Percentiles rank a stretch among this genome's conserved stretches.
These are phyloP conservation scores for Apodospora peruviana DNA, from an alignment of 495 filamentous ascomycete genomes.

Conservation along the genomic window DNA sequence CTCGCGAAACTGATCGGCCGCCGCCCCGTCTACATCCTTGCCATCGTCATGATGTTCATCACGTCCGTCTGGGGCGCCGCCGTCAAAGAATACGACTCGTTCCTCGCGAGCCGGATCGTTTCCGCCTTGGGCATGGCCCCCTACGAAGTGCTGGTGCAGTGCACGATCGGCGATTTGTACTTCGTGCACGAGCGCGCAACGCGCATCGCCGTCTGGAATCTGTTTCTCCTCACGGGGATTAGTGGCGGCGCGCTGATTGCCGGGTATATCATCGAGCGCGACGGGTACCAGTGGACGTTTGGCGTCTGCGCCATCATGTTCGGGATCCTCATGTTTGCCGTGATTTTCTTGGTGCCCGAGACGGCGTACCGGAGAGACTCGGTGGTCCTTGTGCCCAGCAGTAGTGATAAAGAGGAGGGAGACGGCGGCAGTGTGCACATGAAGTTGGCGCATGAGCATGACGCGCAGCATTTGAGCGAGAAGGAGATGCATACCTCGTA, in stretches of 20 bases:
- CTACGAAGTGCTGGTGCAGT: constrained; percentile 54
- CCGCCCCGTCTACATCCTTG: constrained; percentile 55
- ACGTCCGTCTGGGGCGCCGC: constrained; percentile 57
- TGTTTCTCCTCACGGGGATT: constrained; percentile 52
- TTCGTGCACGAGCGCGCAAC: constrained; percentile 64
- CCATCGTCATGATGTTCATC: constrained; percentile 52
- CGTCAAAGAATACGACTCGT: constrained; percentile 50
- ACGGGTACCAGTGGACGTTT: constrained; percentile 51
- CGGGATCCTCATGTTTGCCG: constrained; percentile 39
- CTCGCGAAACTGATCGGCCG: constrained; percentile 61
- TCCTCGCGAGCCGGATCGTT: constrained; percentile 46
- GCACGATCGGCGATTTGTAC: constrained; percentile 51
- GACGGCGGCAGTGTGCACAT: constrained; percentile 11
- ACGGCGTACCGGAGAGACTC: constrained; percentile 42
- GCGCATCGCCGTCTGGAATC: constrained; percentile 59
- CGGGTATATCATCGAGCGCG: constrained; percentile 47
- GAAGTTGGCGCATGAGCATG: constrained; percentile 16
- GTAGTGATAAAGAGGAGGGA: neutral
- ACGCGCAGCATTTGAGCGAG: constrained; percentile 12
- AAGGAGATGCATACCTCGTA: constrained; percentile 18
- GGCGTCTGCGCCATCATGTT: constrained; percentile 51
- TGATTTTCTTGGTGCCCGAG: constrained; percentile 48
- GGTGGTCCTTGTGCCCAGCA: constrained; percentile 10
- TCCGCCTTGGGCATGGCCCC: constrained; percentile 53
- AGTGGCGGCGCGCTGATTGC: constrained; percentile 46